Conservation (phyloP, 768 basidiomycete genomes). For the Lentinula detonsa region DNA sequence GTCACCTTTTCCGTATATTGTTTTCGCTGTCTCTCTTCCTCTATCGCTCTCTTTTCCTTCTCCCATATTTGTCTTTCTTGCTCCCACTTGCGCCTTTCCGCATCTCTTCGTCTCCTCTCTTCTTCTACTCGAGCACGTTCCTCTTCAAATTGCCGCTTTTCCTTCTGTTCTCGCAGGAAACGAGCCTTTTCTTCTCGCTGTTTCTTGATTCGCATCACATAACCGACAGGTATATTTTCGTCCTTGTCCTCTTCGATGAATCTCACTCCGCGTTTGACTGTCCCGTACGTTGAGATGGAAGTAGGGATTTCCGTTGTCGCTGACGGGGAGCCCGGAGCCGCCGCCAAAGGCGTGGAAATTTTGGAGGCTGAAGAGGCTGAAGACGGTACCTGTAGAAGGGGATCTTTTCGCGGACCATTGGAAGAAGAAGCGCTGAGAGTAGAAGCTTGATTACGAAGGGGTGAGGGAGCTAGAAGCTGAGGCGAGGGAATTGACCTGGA, state of each 20-base stretch:
- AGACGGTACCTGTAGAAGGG: conserved; percentile 9
- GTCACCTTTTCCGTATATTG: conserved; percentile 53
- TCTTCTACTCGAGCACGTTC: conserved; percentile 35
- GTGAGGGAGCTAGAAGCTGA: conserved; percentile 1
- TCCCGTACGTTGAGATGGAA: not conserved
- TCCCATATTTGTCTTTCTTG: conserved; percentile 43
- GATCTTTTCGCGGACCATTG: conserved; percentile 3
- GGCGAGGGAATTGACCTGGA: conserved; percentile 5
- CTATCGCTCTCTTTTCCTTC: conserved; percentile 42
- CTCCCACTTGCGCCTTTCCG: conserved; percentile 36
- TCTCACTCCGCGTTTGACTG: conserved; percentile 50
- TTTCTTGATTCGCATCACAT: conserved; percentile 68
- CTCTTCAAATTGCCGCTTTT: conserved; percentile 42
- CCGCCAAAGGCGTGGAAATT: conserved; percentile 3
- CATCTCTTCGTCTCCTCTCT: conserved; percentile 37
- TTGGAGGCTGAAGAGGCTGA: conserved; percentile 2
- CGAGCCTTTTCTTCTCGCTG: conserved; percentile 67
- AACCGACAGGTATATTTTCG: conserved; percentile 61
- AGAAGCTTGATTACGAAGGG: conserved; percentile 12
- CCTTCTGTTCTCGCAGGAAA: conserved; percentile 56
- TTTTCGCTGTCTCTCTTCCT: conserved; percentile 49
- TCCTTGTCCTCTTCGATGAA: conserved; percentile 65
- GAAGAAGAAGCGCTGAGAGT: conserved; percentile 7
- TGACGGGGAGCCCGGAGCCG: conserved; percentile 6
- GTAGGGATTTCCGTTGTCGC: not conserved